Percentiles rank a stretch among this genome's conserved stretches.
These are phyloP conservation scores for Phytophthora megakarya DNA, from an alignment of 352 stramenopile species.

Conservation along the genomic window DNA sequence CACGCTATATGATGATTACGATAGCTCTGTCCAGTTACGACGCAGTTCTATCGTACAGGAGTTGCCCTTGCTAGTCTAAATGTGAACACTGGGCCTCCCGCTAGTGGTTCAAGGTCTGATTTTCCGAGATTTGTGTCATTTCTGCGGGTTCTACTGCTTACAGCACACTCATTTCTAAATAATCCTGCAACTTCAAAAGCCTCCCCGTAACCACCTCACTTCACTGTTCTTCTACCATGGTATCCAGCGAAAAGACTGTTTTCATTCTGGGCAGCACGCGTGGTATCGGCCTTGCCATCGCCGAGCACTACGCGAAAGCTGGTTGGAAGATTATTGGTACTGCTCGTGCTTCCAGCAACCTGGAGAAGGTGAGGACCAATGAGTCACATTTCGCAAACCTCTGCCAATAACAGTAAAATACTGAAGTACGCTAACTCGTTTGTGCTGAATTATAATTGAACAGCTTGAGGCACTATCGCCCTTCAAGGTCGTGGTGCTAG, in stretches of 20 bases:
- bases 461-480: slow-evolving; percentile 8
- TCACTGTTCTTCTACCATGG: too few relatives aligned
- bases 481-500: slow-evolving; percentile 13
- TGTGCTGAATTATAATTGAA: neutral
- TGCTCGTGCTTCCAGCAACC: slow-evolving; percentile 14
- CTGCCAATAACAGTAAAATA: too few relatives aligned
- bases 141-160: too few relatives aligned
- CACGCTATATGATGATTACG: too few relatives aligned
- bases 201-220: too few relatives aligned
- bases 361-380: neutral
- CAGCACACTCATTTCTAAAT: slow-evolving; percentile 9
- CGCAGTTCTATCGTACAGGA: too few relatives aligned
- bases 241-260: slow-evolving; percentile 3
- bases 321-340: slow-evolving; percentile 19
- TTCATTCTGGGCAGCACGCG: slow-evolving; percentile 10
- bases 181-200: neutral
- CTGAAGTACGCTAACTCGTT: too few relatives aligned
- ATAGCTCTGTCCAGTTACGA: too few relatives aligned
- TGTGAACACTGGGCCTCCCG: too few relatives aligned
- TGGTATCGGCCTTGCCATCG: slow-evolving; percentile 10
- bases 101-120: too few relatives aligned
- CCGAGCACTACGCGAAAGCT: slow-evolving; percentile 6
- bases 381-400: neutral
- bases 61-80: too few relatives aligned
- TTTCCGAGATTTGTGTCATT: too few relatives aligned